Conservation (phyloP, 2,329 filamentous ascomycete species). For the Cercospora sojina region DNA sequence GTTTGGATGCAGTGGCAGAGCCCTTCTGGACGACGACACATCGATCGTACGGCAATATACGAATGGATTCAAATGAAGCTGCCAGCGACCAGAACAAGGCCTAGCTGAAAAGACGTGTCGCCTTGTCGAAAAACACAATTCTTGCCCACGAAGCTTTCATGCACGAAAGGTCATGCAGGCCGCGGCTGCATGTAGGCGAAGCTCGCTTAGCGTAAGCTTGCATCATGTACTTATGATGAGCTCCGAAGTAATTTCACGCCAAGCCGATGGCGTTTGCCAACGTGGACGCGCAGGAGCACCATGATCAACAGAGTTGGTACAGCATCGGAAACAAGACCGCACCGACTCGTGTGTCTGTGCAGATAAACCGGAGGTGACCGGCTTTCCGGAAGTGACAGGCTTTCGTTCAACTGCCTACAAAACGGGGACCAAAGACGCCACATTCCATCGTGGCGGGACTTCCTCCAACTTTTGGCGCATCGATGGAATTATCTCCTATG, state of each 20-base stretch:
- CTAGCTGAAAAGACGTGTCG: constrained; percentile 3
- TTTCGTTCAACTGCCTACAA: background rate
- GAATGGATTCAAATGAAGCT: constrained; percentile 26
- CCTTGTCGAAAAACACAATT: background rate
- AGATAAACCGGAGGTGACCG: background rate
- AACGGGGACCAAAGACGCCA: background rate
- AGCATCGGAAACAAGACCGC: background rate
- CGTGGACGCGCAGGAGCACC: background rate
- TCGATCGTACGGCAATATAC: constrained; percentile 9
- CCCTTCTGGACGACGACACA: background rate
- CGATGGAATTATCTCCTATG: background rate
- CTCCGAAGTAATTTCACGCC: background rate
- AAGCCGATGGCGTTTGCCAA: background rate
- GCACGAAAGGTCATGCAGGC: background rate
- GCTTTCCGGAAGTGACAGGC: background rate
- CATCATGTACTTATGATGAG: background rate
- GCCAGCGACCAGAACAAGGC: constrained; percentile 6
- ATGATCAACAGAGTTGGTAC: background rate
- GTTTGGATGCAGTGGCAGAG: constrained; percentile 16
- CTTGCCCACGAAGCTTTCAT: background rate
- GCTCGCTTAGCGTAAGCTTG: background rate
- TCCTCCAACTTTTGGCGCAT: background rate
- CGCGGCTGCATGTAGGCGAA: background rate
- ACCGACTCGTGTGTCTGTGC: background rate
- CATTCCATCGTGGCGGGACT: background rate